A percentile compares a stretch with the other conserved stretches of the same genome.
Evolutionary conservation across 2,329 filamentous ascomycete genomes (phyloP).

Genomic region (Fusarium nurragi): DNA sequence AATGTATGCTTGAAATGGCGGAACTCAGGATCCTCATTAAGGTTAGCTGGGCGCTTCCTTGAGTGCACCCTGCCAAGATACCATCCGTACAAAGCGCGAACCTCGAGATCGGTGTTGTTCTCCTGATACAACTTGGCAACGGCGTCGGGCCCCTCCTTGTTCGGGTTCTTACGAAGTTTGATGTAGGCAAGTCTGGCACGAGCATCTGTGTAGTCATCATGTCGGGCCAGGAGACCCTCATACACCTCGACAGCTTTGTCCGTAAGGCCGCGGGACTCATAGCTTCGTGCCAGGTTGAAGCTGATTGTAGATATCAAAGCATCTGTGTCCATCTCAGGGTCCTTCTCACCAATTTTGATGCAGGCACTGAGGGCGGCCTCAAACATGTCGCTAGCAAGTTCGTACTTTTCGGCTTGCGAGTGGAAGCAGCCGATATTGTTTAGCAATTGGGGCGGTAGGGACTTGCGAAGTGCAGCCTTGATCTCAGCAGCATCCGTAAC

Average conservation of each 20-base stretch:
- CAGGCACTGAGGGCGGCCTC: conserved; percentile 91
- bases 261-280: conserved; percentile 82
- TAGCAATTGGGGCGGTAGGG: conserved; percentile 86
- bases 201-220: conserved; percentile 92
- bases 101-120: conserved; percentile 86
- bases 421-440: conserved; percentile 99
- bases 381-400: conserved; percentile 84
- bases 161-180: conserved; percentile 79
- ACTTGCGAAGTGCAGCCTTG: conserved; percentile 73
- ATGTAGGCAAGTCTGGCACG: conserved; percentile 90
- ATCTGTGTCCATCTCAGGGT: conserved; percentile 83
- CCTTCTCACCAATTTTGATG: conserved; percentile 79
- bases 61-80: conserved; percentile 83
- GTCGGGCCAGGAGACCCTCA: conserved; percentile 82
- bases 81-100: conserved; percentile 94
- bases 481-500: conserved; percentile 65
- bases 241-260: conserved; percentile 91
- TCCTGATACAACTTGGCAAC: conserved; percentile 87
- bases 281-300: conserved; percentile 94
- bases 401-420: conserved; percentile 85
- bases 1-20: conserved; percentile 96
- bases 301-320: conserved; percentile 94
- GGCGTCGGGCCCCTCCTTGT: conserved; percentile 85
- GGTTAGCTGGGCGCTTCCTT: conserved; percentile 81
- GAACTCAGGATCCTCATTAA: conserved; percentile 90